Evolutionary conservation across 495 filamentous ascomycete species (phyloP), one percentile per base, ranked within the genome.

Genomic region (Pseudoneurospora amorphoporcata): DNA sequence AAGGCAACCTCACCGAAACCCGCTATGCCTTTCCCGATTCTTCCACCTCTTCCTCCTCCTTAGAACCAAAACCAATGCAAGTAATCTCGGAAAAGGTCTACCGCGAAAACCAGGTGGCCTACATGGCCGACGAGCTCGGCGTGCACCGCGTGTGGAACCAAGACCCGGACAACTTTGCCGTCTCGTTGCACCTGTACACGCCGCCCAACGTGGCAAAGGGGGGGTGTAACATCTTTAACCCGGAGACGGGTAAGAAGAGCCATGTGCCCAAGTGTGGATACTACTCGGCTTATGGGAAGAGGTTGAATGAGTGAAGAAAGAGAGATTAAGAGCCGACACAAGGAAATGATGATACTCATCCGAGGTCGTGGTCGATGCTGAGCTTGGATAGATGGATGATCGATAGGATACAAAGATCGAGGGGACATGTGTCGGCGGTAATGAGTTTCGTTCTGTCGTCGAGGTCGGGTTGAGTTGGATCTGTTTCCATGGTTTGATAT

Each of bases 101-200:
- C 65, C 79, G 81, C 69, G 82, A 87, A 91, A 80, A 80, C 70
- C 70, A 79, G 71, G 79, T 80, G 72, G 77, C 77, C 12, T 80
- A 80, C 71, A 80, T 80, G 79, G 79, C 79, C 16, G 79, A 80
- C 45, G 79, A 80, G 86, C 87, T 97, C 53, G 94, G 94, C 4
- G 84, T 98, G 14, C 94, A 97, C 79, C 86, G 88, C 12, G 91
- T 98, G 42, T 88, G 88, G 73, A 98, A 97, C 75, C 87, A 88
- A 7, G 88, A 90, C 79, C 83, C 87, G 69, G 87, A 94, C 73
- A 61, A 61, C 53, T 88, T 89, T 75, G 94, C 95, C 73, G 90
- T 97, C 70, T 95, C 93, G 41, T 83, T 98, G 61, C 94, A 98
- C 82, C 80, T 97, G 61, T 97, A 97, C 77, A 96, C 94, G 2